A percentile compares a stretch with the other conserved stretches of the same genome.
Conservation (phyloP, 2,329 filamentous ascomycete species). For the Pseudogymnoascus pannorum region DNA sequence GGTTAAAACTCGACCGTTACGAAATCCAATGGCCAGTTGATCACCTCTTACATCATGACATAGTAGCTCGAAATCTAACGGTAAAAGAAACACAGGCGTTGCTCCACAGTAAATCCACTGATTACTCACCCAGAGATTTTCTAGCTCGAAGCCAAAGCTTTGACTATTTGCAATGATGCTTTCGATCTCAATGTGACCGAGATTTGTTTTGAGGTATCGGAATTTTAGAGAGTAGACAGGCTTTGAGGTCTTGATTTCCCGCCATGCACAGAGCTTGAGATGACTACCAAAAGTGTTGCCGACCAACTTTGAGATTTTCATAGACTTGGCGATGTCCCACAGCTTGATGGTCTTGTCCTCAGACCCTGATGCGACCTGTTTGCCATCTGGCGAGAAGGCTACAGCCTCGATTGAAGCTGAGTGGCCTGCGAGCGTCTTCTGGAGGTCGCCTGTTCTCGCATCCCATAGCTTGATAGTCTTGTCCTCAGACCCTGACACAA, state of each 20-base stretch:
- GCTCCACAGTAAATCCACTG: conserved; percentile 18
- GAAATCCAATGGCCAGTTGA: conserved; percentile 16
- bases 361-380: conserved; percentile 14
- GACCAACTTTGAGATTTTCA: conserved; percentile 3
- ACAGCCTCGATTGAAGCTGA: neutral
- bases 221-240: conserved; percentile 14
- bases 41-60: conserved; percentile 16
- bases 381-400: conserved; percentile 16
- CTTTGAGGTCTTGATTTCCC: conserved; percentile 9
- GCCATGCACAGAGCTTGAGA: neutral
- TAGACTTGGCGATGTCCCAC: conserved; percentile 10
- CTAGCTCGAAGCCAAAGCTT: conserved; percentile 13
- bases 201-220: conserved; percentile 15
- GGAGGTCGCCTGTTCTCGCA: conserved; percentile 12
- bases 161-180: conserved; percentile 10
- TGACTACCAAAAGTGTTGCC: neutral
- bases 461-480: conserved; percentile 14
- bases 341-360: conserved; percentile 15
- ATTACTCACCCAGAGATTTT: conserved; percentile 14
- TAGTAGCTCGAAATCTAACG: conserved; percentile 13
- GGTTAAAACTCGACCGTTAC: conserved; percentile 17
- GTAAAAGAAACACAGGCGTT: conserved; percentile 14
- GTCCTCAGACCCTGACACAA: conserved; percentile 9
- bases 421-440: conserved; percentile 10
- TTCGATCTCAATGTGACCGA: conserved; percentile 14